Evolutionary conservation across 2,329 filamentous ascomycete genomes (phyloP).

Genomic region (Pyricularia sp.): DNA sequence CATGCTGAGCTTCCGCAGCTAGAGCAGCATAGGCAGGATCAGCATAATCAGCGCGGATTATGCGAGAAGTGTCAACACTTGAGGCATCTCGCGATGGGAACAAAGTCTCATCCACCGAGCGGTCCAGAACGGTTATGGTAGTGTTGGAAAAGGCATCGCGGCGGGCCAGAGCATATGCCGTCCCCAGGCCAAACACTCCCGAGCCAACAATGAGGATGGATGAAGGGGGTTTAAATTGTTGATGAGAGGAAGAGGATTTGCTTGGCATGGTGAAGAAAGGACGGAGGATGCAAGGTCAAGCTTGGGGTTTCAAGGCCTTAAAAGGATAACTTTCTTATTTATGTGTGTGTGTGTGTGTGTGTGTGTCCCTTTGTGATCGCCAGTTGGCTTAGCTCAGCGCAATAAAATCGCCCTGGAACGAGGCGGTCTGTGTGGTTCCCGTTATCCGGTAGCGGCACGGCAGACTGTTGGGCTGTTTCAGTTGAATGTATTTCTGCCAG

Average conservation of each 20-base stretch:
- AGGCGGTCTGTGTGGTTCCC: neutral
- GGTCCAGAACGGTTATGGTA: conserved; percentile 46
- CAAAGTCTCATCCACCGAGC: conserved; percentile 31
- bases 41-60: conserved; percentile 66
- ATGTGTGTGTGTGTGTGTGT: neutral
- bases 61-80: conserved; percentile 50
- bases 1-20: conserved; percentile 53
- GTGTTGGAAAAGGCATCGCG: conserved; percentile 41
- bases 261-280: neutral
- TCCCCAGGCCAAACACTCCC: conserved; percentile 48
- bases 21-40: conserved; percentile 64
- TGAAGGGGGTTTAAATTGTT: conserved; percentile 19
- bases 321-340: neutral
- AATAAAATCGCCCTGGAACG: neutral
- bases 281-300: conserved; percentile 1
- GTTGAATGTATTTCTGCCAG: neutral
- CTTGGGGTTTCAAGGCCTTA: conserved; percentile 1
- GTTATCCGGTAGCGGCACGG: neutral
- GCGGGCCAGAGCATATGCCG: conserved; percentile 55
- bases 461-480: neutral
- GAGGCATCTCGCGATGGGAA: conserved; percentile 48
- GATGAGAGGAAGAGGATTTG: conserved; percentile 7
- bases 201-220: conserved; percentile 56
- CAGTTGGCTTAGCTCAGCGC: neutral
- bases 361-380: neutral